Evolutionary conservation across 805 yeast species (phyloP).

Genomic region (Cyberlindnera japonica): DNA sequence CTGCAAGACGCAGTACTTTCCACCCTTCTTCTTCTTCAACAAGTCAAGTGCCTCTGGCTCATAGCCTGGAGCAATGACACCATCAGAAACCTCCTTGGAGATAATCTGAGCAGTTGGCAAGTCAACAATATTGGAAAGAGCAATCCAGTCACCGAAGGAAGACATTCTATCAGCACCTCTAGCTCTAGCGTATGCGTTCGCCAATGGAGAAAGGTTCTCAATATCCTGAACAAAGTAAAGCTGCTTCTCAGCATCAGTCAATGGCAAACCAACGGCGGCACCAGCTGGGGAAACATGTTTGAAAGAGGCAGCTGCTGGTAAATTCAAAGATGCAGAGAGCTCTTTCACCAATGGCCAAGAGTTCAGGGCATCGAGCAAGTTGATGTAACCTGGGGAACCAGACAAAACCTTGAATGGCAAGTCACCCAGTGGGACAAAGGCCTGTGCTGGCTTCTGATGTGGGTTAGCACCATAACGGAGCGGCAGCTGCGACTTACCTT

Average conservation of each 20-base stretch:
- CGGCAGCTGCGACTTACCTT: constrained; percentile 83
- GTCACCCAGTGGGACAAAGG: constrained; percentile 80
- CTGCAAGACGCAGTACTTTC: constrained; percentile 94
- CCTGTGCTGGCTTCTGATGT: constrained; percentile 99
- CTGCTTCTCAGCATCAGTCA: constrained; percentile 87
- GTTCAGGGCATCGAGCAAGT: constrained; percentile 92
- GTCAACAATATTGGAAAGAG: constrained; percentile 94
- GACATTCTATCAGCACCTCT: constrained; percentile 99
- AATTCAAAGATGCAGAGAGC: constrained; percentile 85
- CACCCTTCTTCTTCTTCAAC: constrained; percentile 89
- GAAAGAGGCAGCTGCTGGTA: constrained; percentile 98
- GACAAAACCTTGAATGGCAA: constrained; percentile 90
- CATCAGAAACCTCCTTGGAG: constrained; percentile 96
- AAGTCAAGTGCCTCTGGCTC: constrained; percentile 88
- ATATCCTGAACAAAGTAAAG: constrained; percentile 93
- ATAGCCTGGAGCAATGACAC: constrained; percentile 98
- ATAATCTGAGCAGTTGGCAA: constrained; percentile 94
- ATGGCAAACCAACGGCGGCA: constrained; percentile 94
- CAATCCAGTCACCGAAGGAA: constrained; percentile 97
- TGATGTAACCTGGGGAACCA: constrained; percentile 98
- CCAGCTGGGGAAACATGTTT: constrained; percentile 99
- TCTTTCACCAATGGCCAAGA: constrained; percentile 99
- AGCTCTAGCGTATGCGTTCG: constrained; percentile 98
- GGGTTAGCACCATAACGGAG: constrained; percentile 99
- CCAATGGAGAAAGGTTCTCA: constrained; percentile 92